Base-by-base conservation (phyloP, 208 protist genomes). In the Eutreptiella sp. region DNA sequence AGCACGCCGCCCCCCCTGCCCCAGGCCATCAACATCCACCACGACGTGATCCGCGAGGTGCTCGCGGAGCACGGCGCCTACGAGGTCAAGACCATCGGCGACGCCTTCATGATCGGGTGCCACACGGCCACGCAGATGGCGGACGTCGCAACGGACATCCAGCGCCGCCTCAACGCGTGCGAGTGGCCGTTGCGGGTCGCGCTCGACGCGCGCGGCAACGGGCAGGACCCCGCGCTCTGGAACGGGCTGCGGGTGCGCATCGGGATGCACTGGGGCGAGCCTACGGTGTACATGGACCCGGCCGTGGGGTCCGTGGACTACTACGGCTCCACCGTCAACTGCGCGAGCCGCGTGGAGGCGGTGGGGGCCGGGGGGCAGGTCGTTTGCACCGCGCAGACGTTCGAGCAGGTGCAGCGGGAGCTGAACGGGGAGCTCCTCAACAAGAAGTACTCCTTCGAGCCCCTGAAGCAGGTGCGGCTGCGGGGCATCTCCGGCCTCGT, bases 261-360 rank as follows among this genome's bases (percentile, higher is more conserved):
- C 53, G 68, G 68, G 21, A 70, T 73, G 53, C 68, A 73, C 42
- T 47, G 21, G 16, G 68, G 68, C 5, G 4, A 35, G 23, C 60
- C 62, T 14, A 38, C 36, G 14, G 55, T 50, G 27, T 50, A 59
- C 24, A 5, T 16, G 14, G 68, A 73, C 52, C 68, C 68, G 1
- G 41, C 45, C 14, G 70, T 55, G 4, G 54, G 63, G 11, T 53
- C 63, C 24, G 58, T 63, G 46, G 68, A 73, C 53, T 73, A 70
- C 43, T 73, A 57, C 28, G 68, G 68, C 1, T 48, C 63, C 5
- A 66, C 59, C 27, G 68, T 73, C n/a, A 73, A 73, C 54, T 43
- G 62, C 1, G 59, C 61, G 23, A 63, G 63, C 23, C 60, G 68
- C 19, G 38, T 73, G 0, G 29, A 36, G 28, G 19, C 38, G 1